Conservation (phyloP, 179 eudicot genomes). For the Carnegiea gigantea region DNA sequence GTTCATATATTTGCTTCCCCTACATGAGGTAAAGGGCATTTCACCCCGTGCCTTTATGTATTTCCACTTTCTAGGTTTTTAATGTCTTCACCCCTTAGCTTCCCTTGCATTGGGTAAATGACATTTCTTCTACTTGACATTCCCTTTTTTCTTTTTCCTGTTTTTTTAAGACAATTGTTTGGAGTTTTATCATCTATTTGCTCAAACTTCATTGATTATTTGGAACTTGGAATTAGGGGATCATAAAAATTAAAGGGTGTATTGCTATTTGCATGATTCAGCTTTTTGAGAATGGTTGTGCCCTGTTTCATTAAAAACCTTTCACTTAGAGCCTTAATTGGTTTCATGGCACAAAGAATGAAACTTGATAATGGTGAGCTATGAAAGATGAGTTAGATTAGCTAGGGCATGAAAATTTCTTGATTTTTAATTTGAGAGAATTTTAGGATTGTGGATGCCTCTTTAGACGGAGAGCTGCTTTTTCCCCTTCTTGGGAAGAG, state of each 20-base stretch:
- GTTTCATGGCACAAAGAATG: not conserved
- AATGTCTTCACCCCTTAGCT: conserved; percentile 22
- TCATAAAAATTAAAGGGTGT: not conserved
- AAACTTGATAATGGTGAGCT: conserved; percentile 21
- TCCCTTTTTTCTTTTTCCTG: not conserved
- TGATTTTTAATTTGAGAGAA: not conserved
- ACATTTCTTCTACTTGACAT: conserved; percentile 5
- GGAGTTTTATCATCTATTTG: not conserved
- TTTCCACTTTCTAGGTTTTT: too few relatives aligned
- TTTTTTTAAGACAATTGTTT: not conserved
- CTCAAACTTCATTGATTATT: not conserved
- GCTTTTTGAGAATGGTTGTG: not conserved
- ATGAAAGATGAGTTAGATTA: not conserved
- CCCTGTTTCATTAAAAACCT: not conserved
- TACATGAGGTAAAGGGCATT: too few relatives aligned
- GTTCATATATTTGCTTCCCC: too few relatives aligned
- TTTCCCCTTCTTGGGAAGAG: too few relatives aligned
- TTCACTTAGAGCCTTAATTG: not conserved
- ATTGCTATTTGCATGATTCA: conserved; percentile 12
- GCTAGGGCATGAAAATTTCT: not conserved
- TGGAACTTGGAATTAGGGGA: not conserved
- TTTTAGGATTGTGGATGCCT: conserved; percentile 1
- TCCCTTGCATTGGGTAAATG: conserved; percentile 28
- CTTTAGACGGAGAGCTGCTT: not conserved
- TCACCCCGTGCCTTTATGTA: not conserved